These are phyloP conservation scores for Solanum hybrid DNA, from an alignment of 305 asterid genomes.

Conservation along the genomic window DNA sequence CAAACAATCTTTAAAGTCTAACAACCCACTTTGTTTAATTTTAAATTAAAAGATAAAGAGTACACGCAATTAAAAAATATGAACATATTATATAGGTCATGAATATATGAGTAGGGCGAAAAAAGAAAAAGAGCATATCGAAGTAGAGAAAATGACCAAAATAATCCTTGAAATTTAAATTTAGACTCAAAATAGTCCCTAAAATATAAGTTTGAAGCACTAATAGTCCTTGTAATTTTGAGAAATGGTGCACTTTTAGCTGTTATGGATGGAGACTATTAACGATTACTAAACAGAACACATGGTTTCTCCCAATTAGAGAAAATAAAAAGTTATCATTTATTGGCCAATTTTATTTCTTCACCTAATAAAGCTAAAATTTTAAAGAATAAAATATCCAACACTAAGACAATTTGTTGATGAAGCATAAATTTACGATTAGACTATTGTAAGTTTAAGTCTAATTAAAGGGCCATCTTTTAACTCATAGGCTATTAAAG, in stretches of 20 bases:
- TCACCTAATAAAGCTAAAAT: neutral
- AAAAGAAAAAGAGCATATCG: neutral
- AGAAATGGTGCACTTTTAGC: neutral
- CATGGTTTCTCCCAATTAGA: neutral
- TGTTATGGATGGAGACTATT: neutral
- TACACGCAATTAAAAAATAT: neutral
- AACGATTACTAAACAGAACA: neutral
- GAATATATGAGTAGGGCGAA: neutral
- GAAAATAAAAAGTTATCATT: neutral
- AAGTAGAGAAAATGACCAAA: neutral
- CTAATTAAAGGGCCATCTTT: too few species aligned
- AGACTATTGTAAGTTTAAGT: neutral
- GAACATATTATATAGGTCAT: neutral
- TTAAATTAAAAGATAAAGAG: neutral
- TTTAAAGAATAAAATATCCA: neutral
- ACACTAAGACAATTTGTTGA: neutral
- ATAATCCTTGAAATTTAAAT: neutral
- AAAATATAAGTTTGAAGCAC: neutral
- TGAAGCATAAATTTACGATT: neutral
- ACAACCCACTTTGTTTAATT: neutral
- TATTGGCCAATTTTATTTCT: neutral
- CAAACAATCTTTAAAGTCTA: neutral
- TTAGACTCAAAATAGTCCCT: neutral
- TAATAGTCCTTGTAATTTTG: neutral
- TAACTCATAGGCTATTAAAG: too few species aligned